A percentile compares a stretch with the other conserved stretches of the same genome.
Evolutionary conservation across 352 stramenopile genomes (phyloP).

Genomic region (Aphanomyces astaci): DNA sequence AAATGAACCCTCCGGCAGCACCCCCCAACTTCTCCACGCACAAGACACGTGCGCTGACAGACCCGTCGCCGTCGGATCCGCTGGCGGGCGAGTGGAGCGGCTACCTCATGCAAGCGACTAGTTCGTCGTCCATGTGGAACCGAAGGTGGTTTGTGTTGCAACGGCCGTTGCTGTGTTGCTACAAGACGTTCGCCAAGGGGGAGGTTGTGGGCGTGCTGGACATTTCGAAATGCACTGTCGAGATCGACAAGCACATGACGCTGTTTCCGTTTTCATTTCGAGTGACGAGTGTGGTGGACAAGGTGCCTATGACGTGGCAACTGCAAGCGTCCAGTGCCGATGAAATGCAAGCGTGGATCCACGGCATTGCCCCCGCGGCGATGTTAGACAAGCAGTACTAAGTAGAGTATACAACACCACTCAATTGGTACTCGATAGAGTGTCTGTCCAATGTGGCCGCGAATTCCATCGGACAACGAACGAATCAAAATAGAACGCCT

Average conservation of each 20-base stretch:
- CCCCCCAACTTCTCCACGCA: background rate
- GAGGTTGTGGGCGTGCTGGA: conserved; percentile 64
- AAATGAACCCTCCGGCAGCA: background rate
- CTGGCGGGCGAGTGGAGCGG: conserved; percentile 51
- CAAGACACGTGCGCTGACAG: conserved; percentile 41
- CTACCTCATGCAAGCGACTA: conserved; percentile 59
- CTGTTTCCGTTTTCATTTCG: conserved; percentile 56
- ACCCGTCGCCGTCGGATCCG: conserved; percentile 40
- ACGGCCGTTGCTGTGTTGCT: conserved; percentile 65
- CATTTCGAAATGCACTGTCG: conserved; percentile 52
- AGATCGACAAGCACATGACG: conserved; percentile 29
- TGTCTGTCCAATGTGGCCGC: too few relatives aligned
- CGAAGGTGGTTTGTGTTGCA: conserved; percentile 77
- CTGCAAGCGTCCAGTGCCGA: conserved; percentile 57
- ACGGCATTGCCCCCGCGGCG: conserved; percentile 44
- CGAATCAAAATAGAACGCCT: too few relatives aligned
- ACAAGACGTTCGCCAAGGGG: conserved; percentile 59
- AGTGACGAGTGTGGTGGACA: conserved; percentile 40
- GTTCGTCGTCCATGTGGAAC: conserved; percentile 36
- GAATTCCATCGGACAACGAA: too few relatives aligned
- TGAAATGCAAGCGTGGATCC: conserved; percentile 63
- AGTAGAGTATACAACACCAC: too few relatives aligned
- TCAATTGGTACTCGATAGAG: too few relatives aligned
- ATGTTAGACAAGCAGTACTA: background rate
- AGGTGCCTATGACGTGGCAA: conserved; percentile 61